A percentile compares a stretch with the other conserved stretches of the same genome.
These are phyloP conservation scores for Gracilariopsis chorda DNA, from an alignment of 23 red algal species.

Conservation along the genomic window DNA sequence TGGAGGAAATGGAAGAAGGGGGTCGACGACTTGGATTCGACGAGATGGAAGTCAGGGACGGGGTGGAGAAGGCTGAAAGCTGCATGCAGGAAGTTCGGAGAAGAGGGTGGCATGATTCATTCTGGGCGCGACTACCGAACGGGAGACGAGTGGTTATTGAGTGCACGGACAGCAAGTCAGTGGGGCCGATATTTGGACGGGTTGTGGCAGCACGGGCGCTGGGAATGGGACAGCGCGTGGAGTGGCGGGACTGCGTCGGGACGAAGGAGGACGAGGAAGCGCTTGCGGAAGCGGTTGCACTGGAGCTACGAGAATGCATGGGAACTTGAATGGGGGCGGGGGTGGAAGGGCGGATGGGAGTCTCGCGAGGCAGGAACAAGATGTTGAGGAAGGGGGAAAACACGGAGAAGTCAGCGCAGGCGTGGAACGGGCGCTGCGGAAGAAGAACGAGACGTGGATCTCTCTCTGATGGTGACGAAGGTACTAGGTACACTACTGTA, in stretches of 20 bases:
- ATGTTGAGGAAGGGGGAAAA: not conserved
- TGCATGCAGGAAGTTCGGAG: not conserved
- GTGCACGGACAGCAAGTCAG: not conserved
- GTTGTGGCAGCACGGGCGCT: not conserved
- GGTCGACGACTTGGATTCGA: not conserved
- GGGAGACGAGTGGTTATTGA: not conserved
- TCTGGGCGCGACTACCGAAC: not conserved
- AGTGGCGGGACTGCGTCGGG: not conserved
- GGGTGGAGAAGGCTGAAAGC: not conserved
- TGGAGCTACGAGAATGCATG: not conserved
- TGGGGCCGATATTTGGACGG: not conserved
- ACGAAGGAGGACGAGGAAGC: not conserved
- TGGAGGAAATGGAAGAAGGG: not conserved
- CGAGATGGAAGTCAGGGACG: not conserved
- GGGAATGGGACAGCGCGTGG: not conserved
- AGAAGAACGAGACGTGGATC: no score
- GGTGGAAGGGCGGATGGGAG: not conserved
- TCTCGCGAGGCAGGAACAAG: not conserved
- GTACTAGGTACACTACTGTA: no score
- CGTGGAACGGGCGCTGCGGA: no score
- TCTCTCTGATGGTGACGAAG: no score
- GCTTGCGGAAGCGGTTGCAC: not conserved
- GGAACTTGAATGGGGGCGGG: not conserved
- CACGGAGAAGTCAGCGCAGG: no score
- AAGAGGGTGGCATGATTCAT: not conserved